A percentile compares a stretch with the other conserved stretches of the same genome.
Conservation (phyloP, 352 stramenopile species). For the Phytophthora agathidicida region DNA sequence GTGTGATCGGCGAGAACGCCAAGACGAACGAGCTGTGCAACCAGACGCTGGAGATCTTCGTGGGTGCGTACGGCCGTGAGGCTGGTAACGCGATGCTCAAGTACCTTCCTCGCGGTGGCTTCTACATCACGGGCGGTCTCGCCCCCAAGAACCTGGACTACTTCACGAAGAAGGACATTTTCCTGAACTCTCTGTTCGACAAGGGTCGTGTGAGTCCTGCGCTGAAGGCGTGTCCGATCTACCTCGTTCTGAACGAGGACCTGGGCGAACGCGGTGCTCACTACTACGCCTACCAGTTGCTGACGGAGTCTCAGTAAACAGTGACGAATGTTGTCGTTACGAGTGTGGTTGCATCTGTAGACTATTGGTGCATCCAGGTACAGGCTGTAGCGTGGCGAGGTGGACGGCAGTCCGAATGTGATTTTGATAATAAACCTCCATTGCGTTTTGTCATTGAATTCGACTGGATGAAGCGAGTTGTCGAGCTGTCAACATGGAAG, state of each 20-base stretch:
- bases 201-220: constrained; percentile 83
- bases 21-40: constrained; percentile 76
- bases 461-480: too few species aligned
- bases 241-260: constrained; percentile 87
- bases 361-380: too few species aligned
- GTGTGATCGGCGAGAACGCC: constrained; percentile 83
- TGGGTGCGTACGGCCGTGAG: constrained; percentile 62
- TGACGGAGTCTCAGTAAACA: constrained; percentile 18
- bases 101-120: constrained; percentile 93
- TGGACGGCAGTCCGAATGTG: background rate
- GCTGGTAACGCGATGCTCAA: constrained; percentile 92
- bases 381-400: constrained; percentile 1
- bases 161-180: constrained; percentile 77
- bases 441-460: background rate
- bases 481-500: too few species aligned
- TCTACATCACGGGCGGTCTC: constrained; percentile 96
- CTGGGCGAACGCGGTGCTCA: constrained; percentile 85
- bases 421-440: constrained; percentile 9
- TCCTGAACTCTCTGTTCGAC: constrained; percentile 81
- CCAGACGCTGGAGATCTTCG: constrained; percentile 92
- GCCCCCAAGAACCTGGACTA: constrained; percentile 95
- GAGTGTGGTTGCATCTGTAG: background rate
- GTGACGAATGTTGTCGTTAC: background rate
- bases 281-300: constrained; percentile 77
- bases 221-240: constrained; percentile 71